phyloP scores from a whole-genome alignment of 2,329 filamentous ascomycete genomes.

The Pyrenophora seminiperda region DNA sequence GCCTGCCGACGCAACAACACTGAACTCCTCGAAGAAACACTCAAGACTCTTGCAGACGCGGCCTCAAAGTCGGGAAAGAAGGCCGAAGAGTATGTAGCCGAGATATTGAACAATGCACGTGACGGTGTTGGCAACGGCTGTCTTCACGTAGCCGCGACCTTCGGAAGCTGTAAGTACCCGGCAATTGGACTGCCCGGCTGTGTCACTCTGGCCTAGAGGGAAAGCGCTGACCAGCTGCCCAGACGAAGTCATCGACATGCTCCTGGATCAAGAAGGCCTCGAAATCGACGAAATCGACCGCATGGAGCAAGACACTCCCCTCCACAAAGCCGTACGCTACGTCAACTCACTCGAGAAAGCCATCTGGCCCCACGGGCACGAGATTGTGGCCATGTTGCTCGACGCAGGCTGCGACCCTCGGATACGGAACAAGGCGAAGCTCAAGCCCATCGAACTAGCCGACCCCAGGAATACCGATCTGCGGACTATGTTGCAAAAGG shows the following conservation, averaged over 20 bases:
- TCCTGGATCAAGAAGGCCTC: conserved; percentile 82
- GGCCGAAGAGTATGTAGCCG: conserved; percentile 66
- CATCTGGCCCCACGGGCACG: conserved; percentile 69
- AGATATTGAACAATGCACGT: conserved; percentile 82
- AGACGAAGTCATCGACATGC: conserved; percentile 81
- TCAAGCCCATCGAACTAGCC: conserved; percentile 73
- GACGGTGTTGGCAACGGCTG: conserved; percentile 87
- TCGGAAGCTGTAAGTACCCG: conserved; percentile 77
- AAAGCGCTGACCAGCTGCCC: conserved; percentile 10
- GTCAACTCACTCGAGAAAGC: conserved; percentile 69
- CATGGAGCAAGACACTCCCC: conserved; percentile 74
- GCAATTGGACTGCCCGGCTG: too few species aligned
- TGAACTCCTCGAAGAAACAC: conserved; percentile 77
- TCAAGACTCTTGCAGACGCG: conserved; percentile 58
- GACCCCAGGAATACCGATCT: conserved; percentile 71
- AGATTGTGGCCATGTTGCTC: conserved; percentile 78
- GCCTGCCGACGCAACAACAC: conserved; percentile 92
- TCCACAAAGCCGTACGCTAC: conserved; percentile 79
- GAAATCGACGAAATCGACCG: conserved; percentile 81
- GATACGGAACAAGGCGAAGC: conserved; percentile 72
- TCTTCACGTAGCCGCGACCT: conserved; percentile 84
- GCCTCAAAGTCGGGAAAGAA: conserved; percentile 57
- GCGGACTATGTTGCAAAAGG: conserved; percentile 67
- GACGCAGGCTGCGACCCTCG: conserved; percentile 73
- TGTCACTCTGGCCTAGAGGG: too few species aligned